A percentile compares a stretch with the other conserved stretches of the same genome.
phyloP scores from a whole-genome alignment of 2,329 filamentous ascomycete species.

The Monilinia fructigena region DNA sequence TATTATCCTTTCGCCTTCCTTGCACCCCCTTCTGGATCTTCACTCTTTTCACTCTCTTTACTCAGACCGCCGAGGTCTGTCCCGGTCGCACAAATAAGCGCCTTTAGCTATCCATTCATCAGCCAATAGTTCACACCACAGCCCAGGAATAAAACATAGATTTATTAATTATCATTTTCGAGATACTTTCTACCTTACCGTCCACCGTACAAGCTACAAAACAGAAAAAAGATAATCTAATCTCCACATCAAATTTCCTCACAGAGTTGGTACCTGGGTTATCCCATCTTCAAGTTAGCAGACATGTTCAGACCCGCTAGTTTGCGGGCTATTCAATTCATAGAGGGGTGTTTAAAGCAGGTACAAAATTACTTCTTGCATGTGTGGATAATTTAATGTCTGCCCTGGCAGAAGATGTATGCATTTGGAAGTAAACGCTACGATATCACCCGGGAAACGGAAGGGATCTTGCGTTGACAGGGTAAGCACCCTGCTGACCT shows the following conservation, averaged over 20 bases:
- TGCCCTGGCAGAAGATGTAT: background rate
- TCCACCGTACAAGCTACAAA: slow-evolving; percentile 9
- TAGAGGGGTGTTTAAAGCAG: background rate
- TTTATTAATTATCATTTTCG: background rate
- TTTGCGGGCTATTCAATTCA: background rate
- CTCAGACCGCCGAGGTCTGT: background rate
- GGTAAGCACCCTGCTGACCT: background rate
- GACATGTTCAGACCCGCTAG: slow-evolving; percentile 9
- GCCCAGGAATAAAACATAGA: background rate
- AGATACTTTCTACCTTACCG: background rate
- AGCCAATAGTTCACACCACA: background rate
- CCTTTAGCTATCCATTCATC: slow-evolving; percentile 3
- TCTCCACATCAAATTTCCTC: slow-evolving; percentile 18
- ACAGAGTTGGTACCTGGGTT: background rate
- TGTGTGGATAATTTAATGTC: background rate
- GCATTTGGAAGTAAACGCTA: background rate
- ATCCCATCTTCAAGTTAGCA: slow-evolving; percentile 8
- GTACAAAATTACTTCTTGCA: slow-evolving; percentile 1
- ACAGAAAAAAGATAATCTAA: background rate
- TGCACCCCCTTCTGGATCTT: slow-evolving; percentile 5
- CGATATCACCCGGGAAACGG: slow-evolving; percentile 7
- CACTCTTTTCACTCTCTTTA: slow-evolving; percentile 4
- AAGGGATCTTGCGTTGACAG: background rate
- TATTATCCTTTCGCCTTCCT: background rate
- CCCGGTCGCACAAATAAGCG: slow-evolving; percentile 3